Evolutionary conservation across 148 eudicot genomes (phyloP).

Genomic region (Agrostemma githago): DNA sequence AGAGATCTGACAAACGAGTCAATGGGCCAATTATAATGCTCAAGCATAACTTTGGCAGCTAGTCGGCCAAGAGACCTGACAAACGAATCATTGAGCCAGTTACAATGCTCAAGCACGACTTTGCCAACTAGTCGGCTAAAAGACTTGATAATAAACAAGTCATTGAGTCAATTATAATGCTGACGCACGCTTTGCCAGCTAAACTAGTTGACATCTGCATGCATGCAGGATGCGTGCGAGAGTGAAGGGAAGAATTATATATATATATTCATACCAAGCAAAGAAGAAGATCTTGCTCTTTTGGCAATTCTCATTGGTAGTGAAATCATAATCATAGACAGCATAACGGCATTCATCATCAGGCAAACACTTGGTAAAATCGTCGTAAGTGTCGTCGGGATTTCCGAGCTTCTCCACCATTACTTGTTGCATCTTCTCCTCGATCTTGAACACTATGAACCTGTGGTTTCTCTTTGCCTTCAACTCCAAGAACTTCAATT

Average conservation of each 20-base stretch:
- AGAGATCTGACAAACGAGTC: no score
- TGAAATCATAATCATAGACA: slow-evolving; percentile 39
- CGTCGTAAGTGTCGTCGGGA: slow-evolving; percentile 35
- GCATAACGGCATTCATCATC: slow-evolving; percentile 41
- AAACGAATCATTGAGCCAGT: no score
- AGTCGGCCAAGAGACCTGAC: no score
- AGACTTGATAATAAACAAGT: no score
- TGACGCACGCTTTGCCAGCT: no score
- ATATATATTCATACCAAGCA: slow-evolving; percentile 30
- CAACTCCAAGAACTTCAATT: slow-evolving; percentile 38
- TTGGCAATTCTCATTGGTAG: slow-evolving; percentile 37
- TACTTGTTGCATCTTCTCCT: slow-evolving; percentile 36
- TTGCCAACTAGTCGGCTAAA: no score
- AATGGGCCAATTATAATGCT: no score
- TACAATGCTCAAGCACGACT: no score
- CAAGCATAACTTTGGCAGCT: no score
- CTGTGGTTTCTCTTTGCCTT: slow-evolving; percentile 36
- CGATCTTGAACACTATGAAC: slow-evolving; percentile 38
- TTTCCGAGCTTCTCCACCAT: slow-evolving; percentile 36
- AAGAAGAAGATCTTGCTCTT: slow-evolving; percentile 51
- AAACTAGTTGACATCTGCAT: background rate
- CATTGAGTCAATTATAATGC: no score
- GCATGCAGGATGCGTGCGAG: no score
- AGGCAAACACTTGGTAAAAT: slow-evolving; percentile 39
- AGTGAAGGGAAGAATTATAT: no score